Percentiles rank a stretch among this genome's conserved stretches.
These are phyloP conservation scores for Nectriaceae sp. DNA, from an alignment of 2,329 filamentous ascomycete species.

Conservation along the genomic window DNA sequence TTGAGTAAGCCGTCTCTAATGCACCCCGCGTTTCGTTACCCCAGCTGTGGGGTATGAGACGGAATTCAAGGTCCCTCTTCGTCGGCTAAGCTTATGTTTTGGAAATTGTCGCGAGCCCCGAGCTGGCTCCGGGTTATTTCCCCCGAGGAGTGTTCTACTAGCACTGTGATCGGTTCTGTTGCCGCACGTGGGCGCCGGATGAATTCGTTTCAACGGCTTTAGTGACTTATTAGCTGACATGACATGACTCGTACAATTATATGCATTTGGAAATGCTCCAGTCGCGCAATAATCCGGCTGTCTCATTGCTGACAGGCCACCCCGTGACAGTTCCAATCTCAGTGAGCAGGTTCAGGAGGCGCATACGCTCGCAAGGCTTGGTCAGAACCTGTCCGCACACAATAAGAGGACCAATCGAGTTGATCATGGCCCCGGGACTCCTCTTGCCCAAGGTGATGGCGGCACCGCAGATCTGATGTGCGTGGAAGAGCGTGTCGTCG, in stretches of 20 bases:
- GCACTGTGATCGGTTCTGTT: background rate
- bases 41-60: background rate
- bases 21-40: background rate
- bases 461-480: conserved; percentile 2
- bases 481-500: conserved; percentile 1
- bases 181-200: background rate
- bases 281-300: background rate
- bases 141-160: background rate
- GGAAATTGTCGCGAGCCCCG: background rate
- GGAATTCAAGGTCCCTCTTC: background rate
- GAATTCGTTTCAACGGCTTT: background rate
- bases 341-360: background rate
- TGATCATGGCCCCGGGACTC: conserved; percentile 6
- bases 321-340: conserved; percentile 4
- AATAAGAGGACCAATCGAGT: conserved; percentile 3
- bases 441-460: conserved; percentile 1
- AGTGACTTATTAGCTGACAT: background rate
- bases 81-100: background rate
- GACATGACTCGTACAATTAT: background rate
- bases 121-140: background rate
- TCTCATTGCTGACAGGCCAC: conserved; percentile 4
- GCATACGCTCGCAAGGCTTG: background rate
- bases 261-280: background rate
- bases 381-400: conserved; percentile 1
- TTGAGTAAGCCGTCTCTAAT: too few relatives aligned